These are phyloP conservation scores for Afroboletus lepidellus DNA, from an alignment of 1,284 basidiomycete genomes.

Conservation along the genomic window DNA sequence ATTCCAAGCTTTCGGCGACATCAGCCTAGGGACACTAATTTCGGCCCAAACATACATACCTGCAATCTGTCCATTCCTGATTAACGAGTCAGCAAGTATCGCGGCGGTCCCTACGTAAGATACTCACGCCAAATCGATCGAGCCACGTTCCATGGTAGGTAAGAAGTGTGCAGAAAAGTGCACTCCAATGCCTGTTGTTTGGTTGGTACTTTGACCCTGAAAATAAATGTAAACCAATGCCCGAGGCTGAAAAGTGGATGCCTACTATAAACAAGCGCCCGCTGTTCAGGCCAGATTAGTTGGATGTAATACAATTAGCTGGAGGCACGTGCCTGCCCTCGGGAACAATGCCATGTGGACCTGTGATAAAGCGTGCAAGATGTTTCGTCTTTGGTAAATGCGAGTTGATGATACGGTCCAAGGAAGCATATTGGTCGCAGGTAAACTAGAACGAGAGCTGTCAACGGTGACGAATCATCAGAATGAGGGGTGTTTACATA, in stretches of 20 bases:
- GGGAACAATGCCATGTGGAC: constrained; percentile 12
- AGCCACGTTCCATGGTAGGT: constrained; percentile 94
- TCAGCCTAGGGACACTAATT: not conserved
- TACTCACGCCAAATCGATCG: constrained; percentile 81
- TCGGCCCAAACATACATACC: constrained; percentile 41
- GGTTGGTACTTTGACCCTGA: constrained; percentile 79
- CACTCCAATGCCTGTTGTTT: constrained; percentile 91
- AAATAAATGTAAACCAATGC: not conserved
- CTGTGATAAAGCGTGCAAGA: constrained; percentile 6
- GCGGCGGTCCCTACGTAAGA: not conserved
- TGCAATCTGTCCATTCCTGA: constrained; percentile 72
- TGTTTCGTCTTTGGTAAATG: not conserved
- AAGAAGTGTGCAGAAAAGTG: constrained; percentile 92
- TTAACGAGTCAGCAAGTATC: constrained; percentile 1
- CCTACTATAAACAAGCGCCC: constrained; percentile 70
- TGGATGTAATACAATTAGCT: not conserved
- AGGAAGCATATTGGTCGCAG: constrained; percentile 3
- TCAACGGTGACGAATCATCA: not conserved
- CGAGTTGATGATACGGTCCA: not conserved
- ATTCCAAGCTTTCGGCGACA: constrained; percentile 70
- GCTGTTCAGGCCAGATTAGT: constrained; percentile 1
- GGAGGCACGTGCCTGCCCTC: constrained; percentile 4
- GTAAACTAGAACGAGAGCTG: constrained; percentile 13
- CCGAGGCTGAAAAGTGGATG: not conserved
- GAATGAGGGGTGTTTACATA: constrained; percentile 7